These are phyloP conservation scores for Pichia ethanolica DNA, from an alignment of 805 yeast species.

Conservation along the genomic window DNA sequence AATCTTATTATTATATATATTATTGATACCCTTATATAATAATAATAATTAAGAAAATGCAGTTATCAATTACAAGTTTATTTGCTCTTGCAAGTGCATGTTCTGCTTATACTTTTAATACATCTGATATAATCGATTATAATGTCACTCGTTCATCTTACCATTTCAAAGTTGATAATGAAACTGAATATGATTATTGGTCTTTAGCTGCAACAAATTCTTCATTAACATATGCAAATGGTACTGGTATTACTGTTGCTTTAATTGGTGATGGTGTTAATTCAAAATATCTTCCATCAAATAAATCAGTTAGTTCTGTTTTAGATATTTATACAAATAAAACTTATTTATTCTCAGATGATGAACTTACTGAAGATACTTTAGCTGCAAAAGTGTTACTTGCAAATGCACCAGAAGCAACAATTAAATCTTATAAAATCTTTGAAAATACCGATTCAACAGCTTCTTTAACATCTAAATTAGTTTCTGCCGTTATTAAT, in stretches of 20 bases:
- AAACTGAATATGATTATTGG: constrained; percentile 1
- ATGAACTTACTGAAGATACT: constrained; percentile 5
- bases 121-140: not conserved
- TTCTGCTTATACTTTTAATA: not conserved
- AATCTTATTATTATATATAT: too few species aligned
- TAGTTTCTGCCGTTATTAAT: not conserved
- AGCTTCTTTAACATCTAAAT: not conserved
- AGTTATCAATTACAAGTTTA: not conserved
- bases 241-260: constrained; percentile 2
- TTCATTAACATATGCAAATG: not conserved
- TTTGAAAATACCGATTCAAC: constrained; percentile 1
- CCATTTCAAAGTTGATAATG: not conserved
- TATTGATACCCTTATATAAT: too few species aligned
- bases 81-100: not conserved
- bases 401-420: not conserved
- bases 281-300: not conserved
- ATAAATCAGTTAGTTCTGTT: not conserved
- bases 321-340: not conserved
- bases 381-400: constrained; percentile 5
- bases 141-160: constrained; percentile 1
- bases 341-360: not conserved
- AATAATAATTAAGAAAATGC: too few species aligned
- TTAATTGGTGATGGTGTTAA: constrained; percentile 8
- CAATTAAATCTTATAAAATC: constrained; percentile 5
- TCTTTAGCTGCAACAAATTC: not conserved